Evolutionary conservation across 805 yeast species (phyloP).

Genomic region (Candida endomychidarum): DNA sequence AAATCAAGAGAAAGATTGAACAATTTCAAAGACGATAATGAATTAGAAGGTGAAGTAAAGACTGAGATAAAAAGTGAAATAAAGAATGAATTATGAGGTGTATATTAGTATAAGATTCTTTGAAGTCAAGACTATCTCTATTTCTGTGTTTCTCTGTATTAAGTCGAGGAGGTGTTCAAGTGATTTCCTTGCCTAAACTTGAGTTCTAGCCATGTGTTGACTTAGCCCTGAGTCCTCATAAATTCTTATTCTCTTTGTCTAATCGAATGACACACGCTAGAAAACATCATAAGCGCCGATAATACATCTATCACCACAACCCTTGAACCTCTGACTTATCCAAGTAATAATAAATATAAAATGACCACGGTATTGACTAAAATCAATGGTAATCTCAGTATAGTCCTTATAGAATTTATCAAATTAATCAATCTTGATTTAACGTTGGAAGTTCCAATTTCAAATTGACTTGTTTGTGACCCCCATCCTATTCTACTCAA

Average conservation of each 20-base stretch:
- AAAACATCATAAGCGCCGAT: too few relatives aligned
- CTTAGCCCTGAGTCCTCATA: too few relatives aligned
- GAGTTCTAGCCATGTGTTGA: too few relatives aligned
- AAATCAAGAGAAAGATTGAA: slow-evolving; percentile 64
- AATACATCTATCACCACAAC: too few relatives aligned
- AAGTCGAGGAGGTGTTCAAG: too few relatives aligned
- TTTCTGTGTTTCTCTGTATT: too few relatives aligned
- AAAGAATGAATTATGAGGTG: slow-evolving; percentile 7
- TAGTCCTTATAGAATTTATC: slow-evolving; percentile 72
- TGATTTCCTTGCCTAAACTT: too few relatives aligned
- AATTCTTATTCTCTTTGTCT: too few relatives aligned
- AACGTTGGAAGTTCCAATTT: slow-evolving; percentile 35
- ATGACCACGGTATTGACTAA: slow-evolving; percentile 65
- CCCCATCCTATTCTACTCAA: slow-evolving; percentile 56
- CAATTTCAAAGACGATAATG: slow-evolving; percentile 8
- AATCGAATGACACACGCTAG: too few relatives aligned
- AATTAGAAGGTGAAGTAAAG: not conserved
- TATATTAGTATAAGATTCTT: slow-evolving; percentile 7
- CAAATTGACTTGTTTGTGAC: slow-evolving; percentile 20
- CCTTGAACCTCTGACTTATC: too few relatives aligned
- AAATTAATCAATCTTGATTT: slow-evolving; percentile 61
- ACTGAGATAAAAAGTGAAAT: slow-evolving; percentile 4
- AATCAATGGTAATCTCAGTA: slow-evolving; percentile 72
- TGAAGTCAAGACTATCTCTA: too few relatives aligned
- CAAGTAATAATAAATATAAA: slow-evolving; percentile 39